Base-by-base conservation (phyloP, 495 filamentous ascomycete species). In the Delitschia confertaspora region DNA sequence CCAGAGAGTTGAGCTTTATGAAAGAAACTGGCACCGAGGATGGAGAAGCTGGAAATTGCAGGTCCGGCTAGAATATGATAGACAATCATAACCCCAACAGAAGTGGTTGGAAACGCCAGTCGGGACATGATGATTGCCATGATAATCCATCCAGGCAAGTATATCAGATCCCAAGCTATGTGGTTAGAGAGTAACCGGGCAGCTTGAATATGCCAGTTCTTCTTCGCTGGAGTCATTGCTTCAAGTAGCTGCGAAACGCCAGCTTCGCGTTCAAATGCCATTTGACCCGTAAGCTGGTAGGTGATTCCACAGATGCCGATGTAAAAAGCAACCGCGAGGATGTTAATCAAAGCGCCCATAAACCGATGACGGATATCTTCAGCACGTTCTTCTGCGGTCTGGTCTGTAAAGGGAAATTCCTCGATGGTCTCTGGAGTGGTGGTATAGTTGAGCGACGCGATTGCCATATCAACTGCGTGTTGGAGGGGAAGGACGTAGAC, bases 401-500 rank as follows among this genome's bases (percentile, higher is more conserved):
- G 55, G 16, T 69, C 69, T 2, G 86, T 93, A 46, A 76, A 93
- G 4, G 80, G 74, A 48, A 84, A 89, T 62, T 88, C 77, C 16
- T 66, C 45, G 10, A 69, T 59, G 17, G 60, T 57, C 14, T 23
- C 41, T 1, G 77, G 51, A 14, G 57, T 57, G 11, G 59, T 47
- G 6, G 52, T 44, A 6, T 56, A 51, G 45, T 75, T 70, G 22
- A 71, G 52, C 11, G 60, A 49, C 3, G 79, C 72, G 47, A 93
- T 93, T 4, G 81, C 75, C 39, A 63, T 63, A 59, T 93, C 86
- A 22, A 93, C 74, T 0, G 82, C 76, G 45, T 77, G 72, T 59
- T 91, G 85, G 14, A 93, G 64, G 7, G 86, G 86, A 16, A 93
- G 67, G 40, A 82, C 66, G 44, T 83, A 93, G 17, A 84, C 65